Conservation (phyloP, 108 stramenopile genomes). For the Fistulifera pelliculosa region DNA sequence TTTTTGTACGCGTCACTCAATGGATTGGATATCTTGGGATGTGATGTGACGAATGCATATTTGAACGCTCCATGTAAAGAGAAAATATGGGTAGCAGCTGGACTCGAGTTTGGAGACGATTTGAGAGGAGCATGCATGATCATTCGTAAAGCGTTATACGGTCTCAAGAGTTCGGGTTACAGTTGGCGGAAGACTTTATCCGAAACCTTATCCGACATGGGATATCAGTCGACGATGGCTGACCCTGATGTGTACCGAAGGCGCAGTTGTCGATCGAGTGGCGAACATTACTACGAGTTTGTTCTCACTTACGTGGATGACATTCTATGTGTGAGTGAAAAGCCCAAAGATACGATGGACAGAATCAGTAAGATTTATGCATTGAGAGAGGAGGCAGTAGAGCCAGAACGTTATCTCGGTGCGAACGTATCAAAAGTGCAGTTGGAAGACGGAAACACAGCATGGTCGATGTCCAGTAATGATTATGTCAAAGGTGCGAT, state of each 20-base stretch:
- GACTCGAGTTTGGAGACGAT: too few relatives aligned
- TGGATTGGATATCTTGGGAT: too few relatives aligned
- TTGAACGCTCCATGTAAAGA: too few relatives aligned
- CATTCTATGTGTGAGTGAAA: conserved; percentile 5
- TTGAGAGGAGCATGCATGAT: too few relatives aligned
- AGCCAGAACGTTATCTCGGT: too few relatives aligned
- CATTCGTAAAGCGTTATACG: conserved; percentile 26
- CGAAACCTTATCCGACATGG: conserved; percentile 11
- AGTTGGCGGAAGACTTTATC: conserved; percentile 3
- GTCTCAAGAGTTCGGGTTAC: conserved; percentile 12
- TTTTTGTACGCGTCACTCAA: conserved; percentile 23
- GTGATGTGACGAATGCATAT: too few relatives aligned
- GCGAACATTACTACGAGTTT: conserved; percentile 13
- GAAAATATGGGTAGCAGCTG: too few relatives aligned
- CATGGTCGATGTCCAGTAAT: too few relatives aligned
- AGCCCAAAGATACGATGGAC: not conserved
- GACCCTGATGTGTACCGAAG: conserved; percentile 11
- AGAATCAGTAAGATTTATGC: not conserved
- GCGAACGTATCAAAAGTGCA: too few relatives aligned
- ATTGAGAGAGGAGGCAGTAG: too few relatives aligned
- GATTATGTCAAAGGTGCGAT: too few relatives aligned
- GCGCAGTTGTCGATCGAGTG: not conserved
- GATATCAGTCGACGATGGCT: conserved; percentile 1
- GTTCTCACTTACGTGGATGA: conserved; percentile 14
- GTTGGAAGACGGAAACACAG: too few relatives aligned